Base-by-base conservation (phyloP, 192 early-diverging fungal species). In the Coemansia sp. region DNA sequence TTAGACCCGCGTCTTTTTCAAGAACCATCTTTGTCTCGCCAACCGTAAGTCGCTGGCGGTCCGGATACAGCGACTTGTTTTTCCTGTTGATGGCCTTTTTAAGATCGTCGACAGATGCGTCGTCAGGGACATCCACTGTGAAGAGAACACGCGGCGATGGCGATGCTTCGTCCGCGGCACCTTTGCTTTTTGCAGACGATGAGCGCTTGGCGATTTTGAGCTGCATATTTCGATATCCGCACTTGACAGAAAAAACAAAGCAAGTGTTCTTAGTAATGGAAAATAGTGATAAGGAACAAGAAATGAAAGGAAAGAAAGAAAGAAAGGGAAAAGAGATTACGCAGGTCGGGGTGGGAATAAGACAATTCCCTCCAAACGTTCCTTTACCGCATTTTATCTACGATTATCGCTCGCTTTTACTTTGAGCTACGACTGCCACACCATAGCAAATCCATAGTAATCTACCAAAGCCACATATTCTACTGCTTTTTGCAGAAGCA, bases 31-130 rank as follows among this genome's bases (percentile, higher is more conserved):
- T 85, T 68, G 89, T 87, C 53, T 89, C 89, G 48, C 68, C 79
- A 6, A 84, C 84, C 9, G 93, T 92, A 75, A 98, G 74, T 43
- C 95, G 88, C 76, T 98, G 95, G 64, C 95, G 90, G 63, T 92
- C 88, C 10, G 89, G 85, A 38, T 87, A 85, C 70, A 79, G 57
- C 23, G 64, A 39, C 57, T 67, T 68, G 58, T 64, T 83, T 66
- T 89, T 71, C 79, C 84, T 83, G 50, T 85, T 75, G 68, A 97
- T 87, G 0, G 88, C 89, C 18, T 72, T 70, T 63, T 89, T 84
- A 45, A 97, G 86, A 45, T 92, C 88, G 26, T 85, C 85, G 19
- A 92, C 88, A 5, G 86, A 90, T 37, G 91, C 81, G 56, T 77
- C 78, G 18, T 74, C 72, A 11, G 86, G 63, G 0, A 94, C 63